phyloP scores from a whole-genome alignment of 306 rosid species.

The Dalbergia oliveri region DNA sequence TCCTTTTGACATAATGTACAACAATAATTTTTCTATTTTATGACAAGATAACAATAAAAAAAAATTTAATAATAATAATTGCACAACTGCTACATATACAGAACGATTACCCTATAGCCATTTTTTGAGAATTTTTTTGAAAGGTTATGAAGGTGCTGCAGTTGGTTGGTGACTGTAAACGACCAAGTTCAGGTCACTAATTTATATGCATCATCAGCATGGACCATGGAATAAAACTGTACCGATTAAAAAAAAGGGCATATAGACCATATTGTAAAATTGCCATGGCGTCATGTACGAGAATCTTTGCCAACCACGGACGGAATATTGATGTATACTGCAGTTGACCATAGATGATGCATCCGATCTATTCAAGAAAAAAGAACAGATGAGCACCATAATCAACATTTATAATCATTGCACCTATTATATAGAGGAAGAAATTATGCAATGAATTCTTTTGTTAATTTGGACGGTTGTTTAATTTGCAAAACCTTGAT shows the following conservation, averaged over 20 bases:
- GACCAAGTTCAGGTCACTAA: constrained; percentile 50
- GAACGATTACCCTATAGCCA: constrained; percentile 1
- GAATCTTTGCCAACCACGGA: background rate
- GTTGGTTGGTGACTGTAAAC: constrained; percentile 43
- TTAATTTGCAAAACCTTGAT: too few relatives aligned
- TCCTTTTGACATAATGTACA: constrained; percentile 33
- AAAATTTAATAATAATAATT: background rate
- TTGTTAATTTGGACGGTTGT: too few relatives aligned
- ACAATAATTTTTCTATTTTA: constrained; percentile 12
- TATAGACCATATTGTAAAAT: background rate
- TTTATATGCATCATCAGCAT: constrained; percentile 1
- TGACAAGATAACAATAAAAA: background rate
- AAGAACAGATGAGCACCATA: too few relatives aligned
- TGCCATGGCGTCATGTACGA: background rate
- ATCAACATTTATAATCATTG: background rate
- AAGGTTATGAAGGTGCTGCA: constrained; percentile 1
- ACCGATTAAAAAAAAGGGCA: background rate
- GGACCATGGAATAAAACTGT: constrained; percentile 11
- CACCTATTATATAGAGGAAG: too few relatives aligned
- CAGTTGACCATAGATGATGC: background rate
- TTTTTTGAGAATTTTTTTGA: constrained; percentile 30
- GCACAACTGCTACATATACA: background rate
- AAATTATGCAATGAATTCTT: too few relatives aligned
- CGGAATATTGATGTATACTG: background rate
- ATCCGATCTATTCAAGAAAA: background rate